Percentiles rank a stretch among this genome's conserved stretches.
Conservation (phyloP, 805 yeast genomes). For the Metschnikowia lachancei region DNA sequence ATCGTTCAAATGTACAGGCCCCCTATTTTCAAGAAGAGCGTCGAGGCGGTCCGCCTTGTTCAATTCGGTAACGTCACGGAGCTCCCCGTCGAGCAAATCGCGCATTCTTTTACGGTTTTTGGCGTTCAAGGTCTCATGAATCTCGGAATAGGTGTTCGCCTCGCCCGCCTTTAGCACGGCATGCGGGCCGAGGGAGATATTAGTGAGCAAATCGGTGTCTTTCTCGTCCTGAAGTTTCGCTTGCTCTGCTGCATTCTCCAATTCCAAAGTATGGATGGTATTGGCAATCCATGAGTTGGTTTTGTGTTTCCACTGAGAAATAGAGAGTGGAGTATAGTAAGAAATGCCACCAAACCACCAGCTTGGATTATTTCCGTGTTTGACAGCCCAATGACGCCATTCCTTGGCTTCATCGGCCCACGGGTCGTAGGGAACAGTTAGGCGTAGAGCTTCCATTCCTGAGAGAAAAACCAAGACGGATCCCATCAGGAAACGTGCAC, state of each 20-base stretch:
- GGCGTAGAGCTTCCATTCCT: conserved; percentile 54
- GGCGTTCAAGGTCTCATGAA: conserved; percentile 27
- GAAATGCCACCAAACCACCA: conserved; percentile 69
- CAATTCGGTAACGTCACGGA: conserved; percentile 33
- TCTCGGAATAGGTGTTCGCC: conserved; percentile 22
- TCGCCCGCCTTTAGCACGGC: conserved; percentile 17
- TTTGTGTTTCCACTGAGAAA: conserved; percentile 34
- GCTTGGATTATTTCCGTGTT: conserved; percentile 47
- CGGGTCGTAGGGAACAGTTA: conserved; percentile 53
- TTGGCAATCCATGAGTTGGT: conserved; percentile 20
- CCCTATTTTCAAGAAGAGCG: conserved; percentile 32
- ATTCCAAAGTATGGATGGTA: conserved; percentile 15
- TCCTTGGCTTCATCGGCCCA: conserved; percentile 67
- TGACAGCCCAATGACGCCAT: conserved; percentile 50
- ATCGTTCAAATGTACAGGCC: conserved; percentile 24
- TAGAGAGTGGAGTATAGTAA: conserved; percentile 51
- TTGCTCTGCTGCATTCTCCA: not conserved
- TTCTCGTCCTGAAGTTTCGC: not conserved
- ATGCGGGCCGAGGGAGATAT: conserved; percentile 18
- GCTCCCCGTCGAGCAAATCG: conserved; percentile 25
- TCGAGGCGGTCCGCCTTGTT: conserved; percentile 39
- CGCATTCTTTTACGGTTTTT: conserved; percentile 23
- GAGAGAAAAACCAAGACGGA: conserved; percentile 49
- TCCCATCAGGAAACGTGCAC: conserved; percentile 13
- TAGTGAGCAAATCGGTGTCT: conserved; percentile 11